Percentiles rank a stretch among this genome's conserved stretches.
Conservation (phyloP, 345 rosid species). For the Camelina laxa region DNA sequence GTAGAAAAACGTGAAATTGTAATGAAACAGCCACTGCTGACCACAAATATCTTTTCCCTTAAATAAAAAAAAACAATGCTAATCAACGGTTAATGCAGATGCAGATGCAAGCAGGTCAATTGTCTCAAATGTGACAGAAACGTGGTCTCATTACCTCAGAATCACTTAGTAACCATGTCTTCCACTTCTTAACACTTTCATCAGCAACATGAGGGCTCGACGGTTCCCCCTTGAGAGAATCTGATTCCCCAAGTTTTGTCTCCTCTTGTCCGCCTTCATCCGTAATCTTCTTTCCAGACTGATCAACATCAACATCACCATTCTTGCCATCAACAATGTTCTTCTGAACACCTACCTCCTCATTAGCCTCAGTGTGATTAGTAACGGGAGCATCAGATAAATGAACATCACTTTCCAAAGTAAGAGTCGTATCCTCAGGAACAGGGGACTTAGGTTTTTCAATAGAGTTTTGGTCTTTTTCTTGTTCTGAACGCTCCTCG, state of each 20-base stretch:
- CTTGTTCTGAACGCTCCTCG: constrained; percentile 36
- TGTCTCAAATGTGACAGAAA: not conserved
- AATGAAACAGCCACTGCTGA: not conserved
- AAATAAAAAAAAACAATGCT: not conserved
- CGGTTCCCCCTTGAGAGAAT: constrained; percentile 43
- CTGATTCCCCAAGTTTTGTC: constrained; percentile 20
- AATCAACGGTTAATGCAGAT: not conserved
- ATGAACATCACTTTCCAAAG: constrained; percentile 52
- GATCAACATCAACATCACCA: constrained; percentile 27
- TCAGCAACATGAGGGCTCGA: constrained; percentile 44
- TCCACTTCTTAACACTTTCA: constrained; percentile 54
- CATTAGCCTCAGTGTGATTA: constrained; percentile 23
- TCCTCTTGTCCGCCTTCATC: constrained; percentile 32
- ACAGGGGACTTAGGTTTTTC: constrained; percentile 38
- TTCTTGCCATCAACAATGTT: constrained; percentile 22
- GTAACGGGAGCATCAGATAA: constrained; percentile 41
- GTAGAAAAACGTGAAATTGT: constrained; percentile 32
- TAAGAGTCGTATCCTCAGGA: constrained; percentile 46
- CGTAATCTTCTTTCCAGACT: constrained; percentile 25
- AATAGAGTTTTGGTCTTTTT: constrained; percentile 35
- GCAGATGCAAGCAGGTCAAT: not conserved
- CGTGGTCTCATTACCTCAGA: constrained; percentile 53
- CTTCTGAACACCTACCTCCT: constrained; percentile 17
- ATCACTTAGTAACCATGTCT: constrained; percentile 66
- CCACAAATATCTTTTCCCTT: not conserved